Conservation (phyloP, 768 basidiomycete genomes). For the Fibroporia radiculosa region DNA sequence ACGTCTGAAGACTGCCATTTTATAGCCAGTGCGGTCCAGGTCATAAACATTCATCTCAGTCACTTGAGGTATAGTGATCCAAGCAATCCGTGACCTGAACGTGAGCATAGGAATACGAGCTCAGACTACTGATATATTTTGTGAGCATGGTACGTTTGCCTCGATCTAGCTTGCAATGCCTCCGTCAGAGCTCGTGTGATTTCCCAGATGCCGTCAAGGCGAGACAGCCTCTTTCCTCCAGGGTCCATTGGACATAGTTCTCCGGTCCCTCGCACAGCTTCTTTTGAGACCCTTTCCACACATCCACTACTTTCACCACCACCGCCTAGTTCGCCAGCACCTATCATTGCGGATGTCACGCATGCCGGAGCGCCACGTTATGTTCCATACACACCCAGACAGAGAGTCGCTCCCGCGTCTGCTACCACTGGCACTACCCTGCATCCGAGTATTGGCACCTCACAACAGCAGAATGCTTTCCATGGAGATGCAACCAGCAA, state of each 20-base stretch:
- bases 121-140: no score
- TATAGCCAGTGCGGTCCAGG: no score
- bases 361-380: conserved; percentile 38
- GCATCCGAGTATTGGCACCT: conserved; percentile 28
- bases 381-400: conserved; percentile 72
- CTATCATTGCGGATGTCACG: conserved; percentile 8
- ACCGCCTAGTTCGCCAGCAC: conserved; percentile 20
- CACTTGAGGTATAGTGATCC: no score
- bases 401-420: conserved; percentile 44
- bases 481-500: conserved; percentile 59
- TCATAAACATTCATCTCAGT: no score
- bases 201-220: conserved; percentile 9
- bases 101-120: no score
- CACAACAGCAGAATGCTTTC: conserved; percentile 33
- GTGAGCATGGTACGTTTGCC: no score
- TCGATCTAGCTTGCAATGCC: no score
- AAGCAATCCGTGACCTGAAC: no score
- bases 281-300: conserved; percentile 46
- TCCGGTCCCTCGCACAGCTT: conserved; percentile 12
- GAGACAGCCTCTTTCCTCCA: conserved; percentile 20
- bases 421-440: conserved; percentile 36
- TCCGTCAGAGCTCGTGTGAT: no score
- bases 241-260: conserved; percentile 18
- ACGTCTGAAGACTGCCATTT: no score
- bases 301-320: conserved; percentile 59